A percentile compares a stretch with the other conserved stretches of the same genome.
Conservation (phyloP, 2,329 filamentous ascomycete genomes). For the Didymella sp. region DNA sequence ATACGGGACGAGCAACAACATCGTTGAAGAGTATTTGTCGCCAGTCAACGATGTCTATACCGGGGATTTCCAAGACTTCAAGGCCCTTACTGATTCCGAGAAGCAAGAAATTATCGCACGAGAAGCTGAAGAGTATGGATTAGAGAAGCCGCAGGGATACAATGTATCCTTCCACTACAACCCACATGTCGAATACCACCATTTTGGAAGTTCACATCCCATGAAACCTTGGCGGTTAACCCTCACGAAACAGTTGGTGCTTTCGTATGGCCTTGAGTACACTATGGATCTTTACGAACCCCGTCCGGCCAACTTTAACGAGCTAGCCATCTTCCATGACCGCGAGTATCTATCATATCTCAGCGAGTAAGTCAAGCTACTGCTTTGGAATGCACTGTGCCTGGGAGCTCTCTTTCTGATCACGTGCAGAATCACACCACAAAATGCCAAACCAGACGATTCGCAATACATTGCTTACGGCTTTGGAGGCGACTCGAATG, state of each 20-base stretch:
- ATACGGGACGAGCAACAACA: constrained; percentile 38
- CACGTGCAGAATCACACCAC: constrained; percentile 53
- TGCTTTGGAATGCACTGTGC: background rate
- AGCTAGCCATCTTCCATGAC: constrained; percentile 86
- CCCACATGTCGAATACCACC: constrained; percentile 91
- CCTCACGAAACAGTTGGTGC: constrained; percentile 91
- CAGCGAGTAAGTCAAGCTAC: constrained; percentile 47
- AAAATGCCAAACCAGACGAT: constrained; percentile 53
- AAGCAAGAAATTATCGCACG: constrained; percentile 61
- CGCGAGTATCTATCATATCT: constrained; percentile 92
- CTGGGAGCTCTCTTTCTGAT: constrained; percentile 11
- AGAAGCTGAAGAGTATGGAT: constrained; percentile 68
- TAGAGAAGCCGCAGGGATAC: constrained; percentile 82
- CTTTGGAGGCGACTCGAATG: constrained; percentile 72
- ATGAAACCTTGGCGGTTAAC: constrained; percentile 99
- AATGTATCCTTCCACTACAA: constrained; percentile 96
- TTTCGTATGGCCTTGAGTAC: constrained; percentile 93
- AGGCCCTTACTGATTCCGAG: constrained; percentile 38
- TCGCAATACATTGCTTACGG: constrained; percentile 71
- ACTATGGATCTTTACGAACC: constrained; percentile 95
- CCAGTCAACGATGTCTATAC: constrained; percentile 34
- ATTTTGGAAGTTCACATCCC: constrained; percentile 95
- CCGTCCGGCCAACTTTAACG: constrained; percentile 82
- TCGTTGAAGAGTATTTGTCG: constrained; percentile 47
- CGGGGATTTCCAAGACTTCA: constrained; percentile 43